A percentile compares a stretch with the other conserved stretches of the same genome.
phyloP scores from a whole-genome alignment of 352 stramenopile species.

The Phytophthora crassamura region DNA sequence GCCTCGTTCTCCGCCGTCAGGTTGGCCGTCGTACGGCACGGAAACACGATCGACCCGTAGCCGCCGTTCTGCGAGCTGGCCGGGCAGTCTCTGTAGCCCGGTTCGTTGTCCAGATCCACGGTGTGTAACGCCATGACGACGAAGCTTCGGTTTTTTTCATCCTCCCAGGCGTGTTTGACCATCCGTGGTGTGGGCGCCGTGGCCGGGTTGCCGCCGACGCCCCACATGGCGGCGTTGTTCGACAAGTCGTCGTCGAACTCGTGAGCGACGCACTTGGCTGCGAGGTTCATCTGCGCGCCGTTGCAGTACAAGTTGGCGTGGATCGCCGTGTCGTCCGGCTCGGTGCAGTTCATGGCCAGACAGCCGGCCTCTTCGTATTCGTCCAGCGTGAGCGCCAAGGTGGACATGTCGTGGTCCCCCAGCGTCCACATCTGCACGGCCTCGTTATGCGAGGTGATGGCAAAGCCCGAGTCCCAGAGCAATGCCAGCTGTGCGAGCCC shows the following conservation, averaged over 20 bases:
- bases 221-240: conserved; percentile 38
- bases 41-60: conserved; percentile 44
- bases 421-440: conserved; percentile 30
- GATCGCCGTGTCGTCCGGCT: conserved; percentile 21
- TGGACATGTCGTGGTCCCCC: conserved; percentile 25
- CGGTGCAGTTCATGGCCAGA: conserved; percentile 23
- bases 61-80: conserved; percentile 3
- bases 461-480: conserved; percentile 49
- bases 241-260: conserved; percentile 9
- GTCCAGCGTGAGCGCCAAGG: conserved; percentile 32
- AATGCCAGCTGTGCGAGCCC: conserved; percentile 36
- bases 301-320: conserved; percentile 34
- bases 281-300: conserved; percentile 43
- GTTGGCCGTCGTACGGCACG: conserved; percentile 34
- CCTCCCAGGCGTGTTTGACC: conserved; percentile 26
- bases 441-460: conserved; percentile 6
- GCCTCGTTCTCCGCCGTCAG: conserved; percentile 17
- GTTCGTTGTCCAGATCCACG: conserved; percentile 22
- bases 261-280: conserved; percentile 38
- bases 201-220: conserved; percentile 19
- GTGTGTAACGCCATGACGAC: conserved; percentile 36
- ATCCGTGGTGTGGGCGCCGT: conserved; percentile 11
- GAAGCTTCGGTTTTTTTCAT: conserved; percentile 19
- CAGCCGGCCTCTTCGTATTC: conserved; percentile 31
- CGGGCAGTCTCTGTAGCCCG: conserved; percentile 29